Evolutionary conservation across 225 moss, liverwort and hornwort species (phyloP).

Genomic region (Physcomitrium patens): DNA sequence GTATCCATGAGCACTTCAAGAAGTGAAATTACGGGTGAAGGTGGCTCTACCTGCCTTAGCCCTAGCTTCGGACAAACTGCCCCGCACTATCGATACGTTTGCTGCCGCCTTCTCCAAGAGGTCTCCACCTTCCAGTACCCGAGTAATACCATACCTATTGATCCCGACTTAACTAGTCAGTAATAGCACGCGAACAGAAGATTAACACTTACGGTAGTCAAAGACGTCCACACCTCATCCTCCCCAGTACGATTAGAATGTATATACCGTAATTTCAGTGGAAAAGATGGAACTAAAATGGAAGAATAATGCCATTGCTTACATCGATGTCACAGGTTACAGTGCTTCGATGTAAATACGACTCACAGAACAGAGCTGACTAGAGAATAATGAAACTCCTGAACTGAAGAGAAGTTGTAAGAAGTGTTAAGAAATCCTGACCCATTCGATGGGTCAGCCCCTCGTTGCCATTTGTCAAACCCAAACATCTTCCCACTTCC

Average conservation of each 20-base stretch:
- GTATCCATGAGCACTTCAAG: background rate
- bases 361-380: background rate
- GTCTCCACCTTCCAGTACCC: conserved; percentile 75
- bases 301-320: background rate
- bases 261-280: background rate
- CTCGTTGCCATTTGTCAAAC: conserved; percentile 85
- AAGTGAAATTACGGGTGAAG: conserved; percentile 7
- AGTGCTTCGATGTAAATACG: background rate
- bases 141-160: conserved; percentile 70
- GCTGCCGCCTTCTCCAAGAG: conserved; percentile 84
- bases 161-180: background rate
- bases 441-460: conserved; percentile 71
- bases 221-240: too few species aligned
- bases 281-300: background rate
- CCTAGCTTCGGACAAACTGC: conserved; percentile 79
- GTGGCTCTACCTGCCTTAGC: conserved; percentile 86
- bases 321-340: background rate
- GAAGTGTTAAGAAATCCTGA: conserved; percentile 28
- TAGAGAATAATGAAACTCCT: background rate
- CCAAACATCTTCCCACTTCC: conserved; percentile 70
- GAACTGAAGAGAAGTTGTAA: background rate
- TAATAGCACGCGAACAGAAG: too few species aligned
- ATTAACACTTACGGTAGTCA: too few species aligned
- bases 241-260: too few species aligned
- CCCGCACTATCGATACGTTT: conserved; percentile 87